A percentile compares a stretch with the other conserved stretches of the same genome.
Evolutionary conservation across 208 protist genomes (phyloP).

Genomic region (Acanthamoeba triangularis): DNA sequence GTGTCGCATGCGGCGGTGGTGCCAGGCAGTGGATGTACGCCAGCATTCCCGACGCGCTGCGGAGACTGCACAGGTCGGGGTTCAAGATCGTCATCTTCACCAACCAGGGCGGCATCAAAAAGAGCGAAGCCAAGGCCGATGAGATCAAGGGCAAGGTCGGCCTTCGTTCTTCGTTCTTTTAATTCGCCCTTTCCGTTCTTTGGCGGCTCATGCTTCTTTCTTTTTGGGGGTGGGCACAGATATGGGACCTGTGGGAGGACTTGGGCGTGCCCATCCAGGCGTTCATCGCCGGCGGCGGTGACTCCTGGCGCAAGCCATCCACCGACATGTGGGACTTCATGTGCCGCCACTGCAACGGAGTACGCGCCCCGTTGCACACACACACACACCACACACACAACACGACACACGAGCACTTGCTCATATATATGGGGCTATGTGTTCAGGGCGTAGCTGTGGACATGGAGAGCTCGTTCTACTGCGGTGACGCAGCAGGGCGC

Average conservation of each 20-base stretch:
- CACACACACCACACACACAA: too few species aligned
- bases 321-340: constrained; percentile 94
- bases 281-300: constrained; percentile 92
- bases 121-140: constrained; percentile 83
- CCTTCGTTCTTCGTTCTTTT: not conserved
- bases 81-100: constrained; percentile 94
- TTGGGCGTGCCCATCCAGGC: constrained; percentile 91
- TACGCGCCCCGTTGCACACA: not conserved
- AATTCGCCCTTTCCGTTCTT: not conserved
- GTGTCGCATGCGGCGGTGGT: not conserved
- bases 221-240: not conserved
- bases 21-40: constrained; percentile 28
- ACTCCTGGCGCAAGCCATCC: constrained; percentile 95
- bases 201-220: not conserved
- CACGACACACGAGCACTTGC: not conserved
- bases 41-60: constrained; percentile 2
- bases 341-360: constrained; percentile 84
- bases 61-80: not conserved
- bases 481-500: constrained; percentile 96
- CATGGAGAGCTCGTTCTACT: constrained; percentile 92
- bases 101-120: constrained; percentile 95
- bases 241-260: not conserved
- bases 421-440: not conserved
- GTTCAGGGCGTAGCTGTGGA: not conserved
- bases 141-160: constrained; percentile 85